Evolutionary conservation across 805 yeast species (phyloP), one percentile per base, ranked within the genome.

Genomic region (Candida dajiaensis): DNA sequence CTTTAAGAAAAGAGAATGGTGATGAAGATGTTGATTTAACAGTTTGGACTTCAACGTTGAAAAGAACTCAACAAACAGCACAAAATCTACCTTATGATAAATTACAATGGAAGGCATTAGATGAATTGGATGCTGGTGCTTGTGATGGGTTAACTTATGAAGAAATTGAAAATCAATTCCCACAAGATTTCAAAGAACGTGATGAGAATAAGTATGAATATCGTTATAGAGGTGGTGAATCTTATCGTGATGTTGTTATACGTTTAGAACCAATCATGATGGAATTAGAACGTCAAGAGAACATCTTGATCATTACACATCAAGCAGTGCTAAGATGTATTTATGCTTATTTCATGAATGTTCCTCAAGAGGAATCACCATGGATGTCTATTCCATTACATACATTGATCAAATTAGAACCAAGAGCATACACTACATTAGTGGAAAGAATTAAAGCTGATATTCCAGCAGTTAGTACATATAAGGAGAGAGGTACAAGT

Each of bases 301-400:
- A 94, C 64, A 89, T 94, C 43, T 73, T 94, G 62, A 92, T 94
- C 50, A 94, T 94, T 38, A 94, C 99, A 4, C 99, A 94, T 65
- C 99, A 94, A 68, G 98, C 98, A 0, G 98, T 94, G 11, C 72
- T 94, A 54, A 78, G 99, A 59, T 94, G 99, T 63, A 83, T 94
- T 44, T 94, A 94, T 66, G 98, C 99, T 8, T 94, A 94, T 66
- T 94, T 90, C 63, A 94, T 94, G 98, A 92, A 94, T 63, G 95
- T 94, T 18, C 97, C 97, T 5, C 98, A 92, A 65, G 97, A 92
- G 58, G 92, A 89, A 64, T 80, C 90, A 48, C 99, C 99, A 6
- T 94, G 99, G 99, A 89, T 94, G 96, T 88, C 95, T 36, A 95
- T 94, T 49, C 99, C 99, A 6, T 71, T 94, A 57, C 99, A 94